These are phyloP conservation scores for Globisporangium recalcitrans DNA, from an alignment of 352 stramenopile genomes.

Conservation along the genomic window DNA sequence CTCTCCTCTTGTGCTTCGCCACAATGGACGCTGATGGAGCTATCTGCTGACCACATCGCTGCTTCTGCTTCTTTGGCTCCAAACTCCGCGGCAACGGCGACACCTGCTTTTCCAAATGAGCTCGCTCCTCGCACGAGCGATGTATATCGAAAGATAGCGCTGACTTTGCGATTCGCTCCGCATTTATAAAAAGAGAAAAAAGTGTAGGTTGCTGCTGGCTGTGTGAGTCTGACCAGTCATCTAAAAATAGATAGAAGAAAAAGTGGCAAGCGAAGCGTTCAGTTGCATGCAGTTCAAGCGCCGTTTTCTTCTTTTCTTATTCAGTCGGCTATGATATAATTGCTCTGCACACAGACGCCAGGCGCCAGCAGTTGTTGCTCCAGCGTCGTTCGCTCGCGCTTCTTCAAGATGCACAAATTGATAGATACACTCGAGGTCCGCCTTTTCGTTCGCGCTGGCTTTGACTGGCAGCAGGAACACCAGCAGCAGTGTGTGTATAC, in stretches of 20 bases:
- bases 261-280: neutral
- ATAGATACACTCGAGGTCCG: neutral
- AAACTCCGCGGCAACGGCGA: too few species aligned
- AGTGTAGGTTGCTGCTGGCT: neutral
- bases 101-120: too few species aligned
- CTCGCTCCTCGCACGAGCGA: too few species aligned
- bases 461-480: neutral
- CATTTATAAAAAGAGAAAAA: neutral
- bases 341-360: too few species aligned
- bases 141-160: too few species aligned
- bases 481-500: too few species aligned
- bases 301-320: slow-evolving; percentile 8
- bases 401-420: neutral
- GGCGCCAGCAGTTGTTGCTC: neutral
- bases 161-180: too few species aligned
- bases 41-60: too few species aligned
- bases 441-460: slow-evolving; percentile 9
- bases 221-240: neutral
- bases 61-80: too few species aligned
- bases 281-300: slow-evolving; percentile 4
- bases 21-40: too few species aligned
- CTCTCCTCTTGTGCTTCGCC: too few species aligned
- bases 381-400: neutral
- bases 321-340: too few species aligned
- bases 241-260: neutral